Evolutionary conservation across 371 early-diverging fungal species (phyloP).

Genomic region (Zancudomyces culisetae): DNA sequence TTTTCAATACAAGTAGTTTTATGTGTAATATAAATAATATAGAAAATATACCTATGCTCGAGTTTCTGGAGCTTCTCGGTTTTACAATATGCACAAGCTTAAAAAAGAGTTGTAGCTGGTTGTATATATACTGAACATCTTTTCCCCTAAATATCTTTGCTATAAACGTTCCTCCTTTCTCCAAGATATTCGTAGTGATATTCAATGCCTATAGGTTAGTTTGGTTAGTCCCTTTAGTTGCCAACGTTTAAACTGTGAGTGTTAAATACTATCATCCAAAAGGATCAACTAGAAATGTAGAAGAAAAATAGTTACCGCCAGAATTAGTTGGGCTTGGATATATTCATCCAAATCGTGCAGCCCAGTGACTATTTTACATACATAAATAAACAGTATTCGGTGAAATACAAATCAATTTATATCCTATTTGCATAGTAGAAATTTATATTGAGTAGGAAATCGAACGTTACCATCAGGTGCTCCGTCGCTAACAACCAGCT

Average conservation of each 20-base stretch:
- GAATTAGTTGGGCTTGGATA: constrained; percentile 86
- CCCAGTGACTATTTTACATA: constrained; percentile 53
- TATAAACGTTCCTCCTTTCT: constrained; percentile 80
- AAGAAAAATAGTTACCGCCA: constrained; percentile 33
- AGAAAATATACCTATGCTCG: constrained; percentile 50
- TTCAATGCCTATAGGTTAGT: constrained; percentile 37
- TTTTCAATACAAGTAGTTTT: too few relatives aligned
- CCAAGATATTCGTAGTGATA: constrained; percentile 79
- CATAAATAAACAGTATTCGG: background rate
- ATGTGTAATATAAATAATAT: too few relatives aligned
- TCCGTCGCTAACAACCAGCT: constrained; percentile 94
- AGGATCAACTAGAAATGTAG: background rate
- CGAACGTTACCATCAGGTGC: constrained; percentile 85
- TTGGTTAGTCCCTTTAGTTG: background rate
- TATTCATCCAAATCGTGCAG: constrained; percentile 98
- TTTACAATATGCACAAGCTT: constrained; percentile 72
- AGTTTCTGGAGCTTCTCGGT: constrained; percentile 85
- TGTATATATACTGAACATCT: constrained; percentile 72
- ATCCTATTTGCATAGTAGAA: too few relatives aligned
- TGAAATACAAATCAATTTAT: too few relatives aligned
- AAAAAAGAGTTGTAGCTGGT: constrained; percentile 86
- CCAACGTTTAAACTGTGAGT: too few relatives aligned
- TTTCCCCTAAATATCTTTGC: constrained; percentile 94
- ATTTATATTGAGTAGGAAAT: too few relatives aligned
- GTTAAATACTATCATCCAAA: too few relatives aligned